These are phyloP conservation scores for Dictyostelium intermedium DNA, from an alignment of 78 protist species.

Conservation along the genomic window DNA sequence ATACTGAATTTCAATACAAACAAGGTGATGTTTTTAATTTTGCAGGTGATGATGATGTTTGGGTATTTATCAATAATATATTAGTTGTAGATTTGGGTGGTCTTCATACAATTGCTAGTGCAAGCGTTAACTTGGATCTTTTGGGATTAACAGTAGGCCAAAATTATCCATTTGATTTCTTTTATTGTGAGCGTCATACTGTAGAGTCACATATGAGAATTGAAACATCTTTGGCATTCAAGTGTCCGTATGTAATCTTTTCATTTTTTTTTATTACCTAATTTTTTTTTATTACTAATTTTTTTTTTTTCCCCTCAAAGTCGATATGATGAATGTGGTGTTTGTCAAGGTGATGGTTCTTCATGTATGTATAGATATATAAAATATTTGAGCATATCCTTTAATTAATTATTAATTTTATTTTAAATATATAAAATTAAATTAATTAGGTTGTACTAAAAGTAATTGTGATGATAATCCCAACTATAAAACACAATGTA, in stretches of 20 bases:
- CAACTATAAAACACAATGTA: neutral
- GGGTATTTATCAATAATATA: constrained; percentile 63
- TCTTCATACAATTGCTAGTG: constrained; percentile 21
- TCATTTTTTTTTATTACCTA: neutral
- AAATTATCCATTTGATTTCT: constrained; percentile 65
- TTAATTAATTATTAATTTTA: no score
- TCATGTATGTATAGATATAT: neutral
- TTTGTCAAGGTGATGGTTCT: neutral
- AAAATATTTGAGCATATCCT: neutral
- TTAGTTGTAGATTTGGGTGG: constrained; percentile 70
- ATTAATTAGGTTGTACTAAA: neutral
- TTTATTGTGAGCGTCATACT: constrained; percentile 71
- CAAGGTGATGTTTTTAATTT: constrained; percentile 14
- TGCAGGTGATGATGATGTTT: constrained; percentile 81
- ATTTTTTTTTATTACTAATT: neutral
- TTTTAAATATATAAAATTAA: neutral
- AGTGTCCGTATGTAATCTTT: neutral
- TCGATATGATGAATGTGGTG: neutral
- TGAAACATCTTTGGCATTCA: neutral
- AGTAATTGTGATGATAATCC: neutral
- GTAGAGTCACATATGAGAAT: neutral
- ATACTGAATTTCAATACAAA: constrained; percentile 8
- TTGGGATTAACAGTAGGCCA: neutral
- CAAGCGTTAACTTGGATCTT: neutral
- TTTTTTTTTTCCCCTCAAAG: neutral